phyloP scores from a whole-genome alignment of 2,329 filamentous ascomycete species.

The Verruconis gallopava region DNA sequence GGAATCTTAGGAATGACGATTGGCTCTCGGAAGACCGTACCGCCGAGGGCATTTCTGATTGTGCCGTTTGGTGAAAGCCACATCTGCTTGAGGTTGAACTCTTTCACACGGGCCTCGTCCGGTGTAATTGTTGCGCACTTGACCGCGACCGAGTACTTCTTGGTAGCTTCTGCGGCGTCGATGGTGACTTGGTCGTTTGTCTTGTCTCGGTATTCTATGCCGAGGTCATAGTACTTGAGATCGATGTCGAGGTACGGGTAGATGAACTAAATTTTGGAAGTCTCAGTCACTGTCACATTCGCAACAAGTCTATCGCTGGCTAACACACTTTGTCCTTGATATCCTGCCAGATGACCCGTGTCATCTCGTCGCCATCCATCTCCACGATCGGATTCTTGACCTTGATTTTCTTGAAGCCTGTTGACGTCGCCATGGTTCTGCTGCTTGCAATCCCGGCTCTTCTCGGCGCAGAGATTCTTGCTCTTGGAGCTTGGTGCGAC shows the following conservation, averaged over 20 bases:
- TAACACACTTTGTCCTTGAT: constrained; percentile 78
- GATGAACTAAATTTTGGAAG: constrained; percentile 51
- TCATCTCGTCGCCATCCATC: constrained; percentile 93
- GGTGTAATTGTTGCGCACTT: constrained; percentile 99
- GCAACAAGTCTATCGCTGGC: no score
- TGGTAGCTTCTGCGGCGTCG: constrained; percentile 92
- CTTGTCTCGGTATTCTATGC: constrained; percentile 86
- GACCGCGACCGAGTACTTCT: constrained; percentile 97
- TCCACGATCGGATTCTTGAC: constrained; percentile 99
- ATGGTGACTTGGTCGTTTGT: constrained; percentile 93
- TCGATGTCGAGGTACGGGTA: constrained; percentile 83
- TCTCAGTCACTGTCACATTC: constrained; percentile 9
- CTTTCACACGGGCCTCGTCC: constrained; percentile 89
- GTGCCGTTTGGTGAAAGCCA: constrained; percentile 97
- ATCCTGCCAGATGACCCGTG: constrained; percentile 94
- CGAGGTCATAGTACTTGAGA: constrained; percentile 95
- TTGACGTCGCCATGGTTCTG: constrained; percentile 29
- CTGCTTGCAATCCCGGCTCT: neutral
- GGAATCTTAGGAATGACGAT: constrained; percentile 93
- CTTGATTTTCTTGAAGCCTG: constrained; percentile 71
- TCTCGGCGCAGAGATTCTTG: neutral
- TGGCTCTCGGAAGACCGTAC: constrained; percentile 97
- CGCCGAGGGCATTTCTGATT: constrained; percentile 59
- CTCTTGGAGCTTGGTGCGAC: constrained; percentile 4
- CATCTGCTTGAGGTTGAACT: constrained; percentile 99